These are phyloP conservation scores for Globisporangium paroecandrum DNA, from an alignment of 352 stramenopile genomes.

Conservation along the genomic window DNA sequence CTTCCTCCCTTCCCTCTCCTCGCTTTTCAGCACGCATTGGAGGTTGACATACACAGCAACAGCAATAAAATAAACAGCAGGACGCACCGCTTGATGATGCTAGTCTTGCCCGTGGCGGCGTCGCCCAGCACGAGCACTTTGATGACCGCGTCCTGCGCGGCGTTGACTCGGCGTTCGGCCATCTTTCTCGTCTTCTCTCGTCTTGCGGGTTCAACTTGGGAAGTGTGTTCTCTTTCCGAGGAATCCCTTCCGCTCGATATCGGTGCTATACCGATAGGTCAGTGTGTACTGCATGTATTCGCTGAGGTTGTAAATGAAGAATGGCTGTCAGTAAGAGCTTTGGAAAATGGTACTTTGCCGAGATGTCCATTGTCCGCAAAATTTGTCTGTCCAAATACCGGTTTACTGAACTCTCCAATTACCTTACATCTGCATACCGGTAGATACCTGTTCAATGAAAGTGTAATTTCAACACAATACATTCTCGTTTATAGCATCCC, in stretches of 20 bases:
- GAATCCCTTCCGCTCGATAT: not conserved
- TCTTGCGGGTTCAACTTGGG: constrained; percentile 7
- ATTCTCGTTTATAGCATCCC: not conserved
- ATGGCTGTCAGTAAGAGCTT: too few relatives aligned
- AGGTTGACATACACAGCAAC: not conserved
- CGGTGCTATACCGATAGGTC: not conserved
- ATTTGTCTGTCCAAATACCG: not conserved
- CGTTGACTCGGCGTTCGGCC: constrained; percentile 64
- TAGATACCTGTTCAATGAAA: too few relatives aligned
- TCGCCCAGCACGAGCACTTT: constrained; percentile 92
- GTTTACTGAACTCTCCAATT: not conserved
- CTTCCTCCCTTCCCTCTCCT: not conserved
- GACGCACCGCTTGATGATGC: constrained; percentile 89
- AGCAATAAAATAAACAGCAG: not conserved
- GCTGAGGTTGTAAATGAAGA: not conserved
- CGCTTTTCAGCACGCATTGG: not conserved
- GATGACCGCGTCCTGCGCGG: constrained; percentile 86
- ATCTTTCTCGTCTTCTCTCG: constrained; percentile 23
- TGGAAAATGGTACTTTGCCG: too few relatives aligned
- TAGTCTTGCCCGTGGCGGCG: constrained; percentile 90
- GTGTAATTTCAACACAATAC: too few relatives aligned
- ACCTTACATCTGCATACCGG: not conserved
- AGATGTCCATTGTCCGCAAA: too few relatives aligned
- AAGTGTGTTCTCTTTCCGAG: constrained; percentile 7
- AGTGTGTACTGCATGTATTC: not conserved